phyloP scores from a whole-genome alignment of 495 filamentous ascomycete species.

The Penicillium canariense region DNA sequence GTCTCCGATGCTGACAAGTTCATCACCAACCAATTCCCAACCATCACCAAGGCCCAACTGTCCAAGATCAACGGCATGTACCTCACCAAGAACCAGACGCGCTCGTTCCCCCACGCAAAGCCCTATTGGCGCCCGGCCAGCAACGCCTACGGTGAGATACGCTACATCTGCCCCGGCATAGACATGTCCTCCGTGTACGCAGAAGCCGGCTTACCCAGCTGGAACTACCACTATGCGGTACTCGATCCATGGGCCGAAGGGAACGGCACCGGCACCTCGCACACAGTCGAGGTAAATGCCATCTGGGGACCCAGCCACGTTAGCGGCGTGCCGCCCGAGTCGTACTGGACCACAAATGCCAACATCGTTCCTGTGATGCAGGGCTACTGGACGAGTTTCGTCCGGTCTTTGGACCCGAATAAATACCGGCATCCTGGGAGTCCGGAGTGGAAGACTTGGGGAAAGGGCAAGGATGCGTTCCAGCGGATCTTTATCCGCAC shows the following conservation, averaged over 20 bases:
- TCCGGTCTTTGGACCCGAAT: constrained; percentile 64
- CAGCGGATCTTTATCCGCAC: constrained; percentile 54
- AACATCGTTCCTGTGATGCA: constrained; percentile 57
- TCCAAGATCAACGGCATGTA: constrained; percentile 57
- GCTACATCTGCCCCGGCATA: constrained; percentile 70
- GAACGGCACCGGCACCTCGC: constrained; percentile 57
- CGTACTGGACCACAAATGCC: constrained; percentile 53
- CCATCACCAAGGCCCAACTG: constrained; percentile 52
- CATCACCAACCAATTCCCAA: constrained; percentile 61
- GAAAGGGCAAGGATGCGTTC: constrained; percentile 22
- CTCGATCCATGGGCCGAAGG: constrained; percentile 45
- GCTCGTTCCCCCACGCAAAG: constrained; percentile 42
- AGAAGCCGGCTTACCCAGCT: constrained; percentile 39
- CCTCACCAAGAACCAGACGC: constrained; percentile 42
- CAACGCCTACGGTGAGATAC: constrained; percentile 66
- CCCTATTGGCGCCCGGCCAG: constrained; percentile 59
- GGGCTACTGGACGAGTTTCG: constrained; percentile 69
- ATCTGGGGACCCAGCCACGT: constrained; percentile 57
- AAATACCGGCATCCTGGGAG: constrained; percentile 37
- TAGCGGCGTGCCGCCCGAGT: constrained; percentile 42
- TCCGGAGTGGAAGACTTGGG: constrained; percentile 52
- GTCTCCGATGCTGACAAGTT: constrained; percentile 51
- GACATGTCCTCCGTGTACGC: constrained; percentile 50
- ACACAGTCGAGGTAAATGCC: constrained; percentile 60
- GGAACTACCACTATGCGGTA: constrained; percentile 69